Base-by-base conservation (phyloP, 306 rosid species). In the Castanea crenata region DNA sequence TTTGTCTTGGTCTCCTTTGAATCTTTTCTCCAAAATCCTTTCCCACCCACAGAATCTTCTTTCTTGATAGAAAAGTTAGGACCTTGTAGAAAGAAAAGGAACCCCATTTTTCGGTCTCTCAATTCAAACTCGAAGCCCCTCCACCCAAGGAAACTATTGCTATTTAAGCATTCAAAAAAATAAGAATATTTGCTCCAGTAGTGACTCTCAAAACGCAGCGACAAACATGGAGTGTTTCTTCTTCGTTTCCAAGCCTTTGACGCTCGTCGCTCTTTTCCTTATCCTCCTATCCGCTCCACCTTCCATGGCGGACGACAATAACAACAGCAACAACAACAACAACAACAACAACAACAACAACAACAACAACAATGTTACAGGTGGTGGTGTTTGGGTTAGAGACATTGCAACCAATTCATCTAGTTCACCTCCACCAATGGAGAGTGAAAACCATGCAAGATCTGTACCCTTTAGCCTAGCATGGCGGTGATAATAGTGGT, bases 401-500 rank as follows among this genome's bases (percentile, higher is more conserved):
- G 46, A 41, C 46, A 32, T 13, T 23, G 64, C 13, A 11, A 1
- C 31, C 25, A 7, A 29, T 11, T 23, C 16, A 9, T 75, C 82
- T 5, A 65, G 51, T 0, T 54, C 85, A 2, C 83, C 68, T n/a
- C 79, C 55, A 1, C 35, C 31, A 4, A 20, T 59, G 29, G 12
- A 83, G 0, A 71, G 63, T 25, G 69, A 15, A 11, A 71, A 13
- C 29, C 16, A 6, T 1, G 21, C 59, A 13, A 55, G 51, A 0
- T 38, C 29, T 65, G 46, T 85, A 3, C 31, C 91, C 0, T 86
- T 95, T 74, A 78, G 81, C 99, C 99, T 0, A 83, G 90, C 81
- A 77, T 91, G 4, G 78, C 87, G 1, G 86, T 92, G 12, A 29
- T 92, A 0, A 84, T 90, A 2, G 89, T 87, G 6, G 85, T 85